A percentile compares a stretch with the other conserved stretches of the same genome.
These are phyloP conservation scores for Carex kokanica DNA, from an alignment of 176 grass and related monocot species.

Conservation along the genomic window DNA sequence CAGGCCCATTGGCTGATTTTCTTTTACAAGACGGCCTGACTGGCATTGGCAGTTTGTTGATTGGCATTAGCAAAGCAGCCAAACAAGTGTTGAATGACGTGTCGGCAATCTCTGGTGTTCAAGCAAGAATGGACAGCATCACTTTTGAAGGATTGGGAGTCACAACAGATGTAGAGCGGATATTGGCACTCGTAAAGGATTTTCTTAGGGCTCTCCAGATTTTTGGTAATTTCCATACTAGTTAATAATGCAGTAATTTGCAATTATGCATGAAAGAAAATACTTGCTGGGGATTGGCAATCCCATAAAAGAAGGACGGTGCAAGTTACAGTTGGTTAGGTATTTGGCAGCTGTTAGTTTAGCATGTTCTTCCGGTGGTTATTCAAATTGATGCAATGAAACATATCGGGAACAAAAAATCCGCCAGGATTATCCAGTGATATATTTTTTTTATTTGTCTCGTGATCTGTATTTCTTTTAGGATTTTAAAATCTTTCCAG, in stretches of 20 bases:
- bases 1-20: constrained; percentile 30
- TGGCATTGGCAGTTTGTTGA: constrained; percentile 50
- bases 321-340: neutral
- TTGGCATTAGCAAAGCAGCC: constrained; percentile 59
- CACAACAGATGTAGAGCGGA: constrained; percentile 44
- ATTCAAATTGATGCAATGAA: no score
- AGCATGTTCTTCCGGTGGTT: no score
- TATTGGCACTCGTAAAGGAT: constrained; percentile 62
- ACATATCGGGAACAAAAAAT: no score
- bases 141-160: constrained; percentile 62
- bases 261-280: neutral
- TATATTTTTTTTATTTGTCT: no score
- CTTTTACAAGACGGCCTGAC: constrained; percentile 46
- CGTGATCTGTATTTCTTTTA: no score
- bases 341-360: no score
- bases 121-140: constrained; percentile 85
- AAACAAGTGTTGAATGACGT: constrained; percentile 64
- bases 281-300: neutral
- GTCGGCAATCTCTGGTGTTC: constrained; percentile 45
- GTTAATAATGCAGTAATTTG: neutral
- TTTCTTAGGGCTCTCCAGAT: constrained; percentile 42
- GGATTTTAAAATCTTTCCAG: no score
- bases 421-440: no score
- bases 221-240: neutral
- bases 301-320: neutral